Evolutionary conservation across 371 early-diverging fungal species (phyloP).

Genomic region (Synchytrium microbalum): DNA sequence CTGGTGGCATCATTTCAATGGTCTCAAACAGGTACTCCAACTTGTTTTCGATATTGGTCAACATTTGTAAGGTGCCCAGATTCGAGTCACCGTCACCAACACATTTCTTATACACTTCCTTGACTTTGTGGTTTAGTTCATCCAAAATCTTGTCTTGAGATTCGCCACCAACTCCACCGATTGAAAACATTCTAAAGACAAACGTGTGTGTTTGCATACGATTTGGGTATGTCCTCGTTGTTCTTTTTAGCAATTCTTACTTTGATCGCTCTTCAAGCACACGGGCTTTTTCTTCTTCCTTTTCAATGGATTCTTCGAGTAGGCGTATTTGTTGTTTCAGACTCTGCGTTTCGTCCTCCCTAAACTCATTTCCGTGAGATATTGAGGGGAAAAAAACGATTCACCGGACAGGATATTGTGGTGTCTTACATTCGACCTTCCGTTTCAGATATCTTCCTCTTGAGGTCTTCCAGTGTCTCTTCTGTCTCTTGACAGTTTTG

Average conservation of each 20-base stretch:
- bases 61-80: slow-evolving; percentile 41
- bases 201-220: neutral
- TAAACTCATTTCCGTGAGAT: slow-evolving; percentile 4
- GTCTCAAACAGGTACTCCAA: slow-evolving; percentile 44
- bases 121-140: slow-evolving; percentile 36
- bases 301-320: slow-evolving; percentile 33
- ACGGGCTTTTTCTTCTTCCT: slow-evolving; percentile 44
- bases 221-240: too few relatives aligned
- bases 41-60: slow-evolving; percentile 42
- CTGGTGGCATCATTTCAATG: slow-evolving; percentile 44
- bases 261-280: slow-evolving; percentile 39
- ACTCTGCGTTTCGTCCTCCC: slow-evolving; percentile 39
- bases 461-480: slow-evolving; percentile 43
- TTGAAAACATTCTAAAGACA: slow-evolving; percentile 24
- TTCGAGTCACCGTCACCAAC: slow-evolving; percentile 43
- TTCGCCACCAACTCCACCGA: slow-evolving; percentile 31
- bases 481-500: slow-evolving; percentile 50
- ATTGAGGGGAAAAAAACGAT: neutral
- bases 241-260: slow-evolving; percentile 9
- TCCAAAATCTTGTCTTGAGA: slow-evolving; percentile 37
- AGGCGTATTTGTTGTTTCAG: slow-evolving; percentile 43
- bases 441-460: slow-evolving; percentile 33
- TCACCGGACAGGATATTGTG: neutral
- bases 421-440: slow-evolving; percentile 29
- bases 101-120: slow-evolving; percentile 41